Base-by-base conservation (phyloP, 2,329 filamentous ascomycete genomes). In the Hawksworthiomyces lignivorus region DNA sequence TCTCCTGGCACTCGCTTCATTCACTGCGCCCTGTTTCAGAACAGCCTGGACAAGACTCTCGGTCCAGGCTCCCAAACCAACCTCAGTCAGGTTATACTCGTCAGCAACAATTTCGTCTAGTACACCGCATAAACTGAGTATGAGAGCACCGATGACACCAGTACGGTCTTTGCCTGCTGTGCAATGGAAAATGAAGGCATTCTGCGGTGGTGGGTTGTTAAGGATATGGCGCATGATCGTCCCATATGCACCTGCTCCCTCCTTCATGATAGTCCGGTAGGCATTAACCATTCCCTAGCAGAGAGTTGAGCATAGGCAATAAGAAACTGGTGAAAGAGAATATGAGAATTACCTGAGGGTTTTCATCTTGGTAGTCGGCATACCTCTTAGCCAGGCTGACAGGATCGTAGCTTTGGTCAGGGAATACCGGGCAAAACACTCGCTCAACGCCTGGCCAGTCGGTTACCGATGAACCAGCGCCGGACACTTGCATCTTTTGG, bases 161-260 rank as follows among this genome's bases (percentile, higher is more conserved):
- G 84, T 88, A 32, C 84, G 70, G 57, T 89, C 84, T 60, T 89
- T 89, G 11, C 84, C 84, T 0, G 81, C 82, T 0, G 82, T 84
- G 59, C 84, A 88, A 55, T 89, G 83, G 7, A 87, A 33, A 11
- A 47, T 38, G 5, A 44, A 30, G 8, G 37, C 41, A 5, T 19
- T 21, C 11, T 41, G 17, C 20, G 38, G 12, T 3, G 22, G n/a
- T 1, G 26, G 33, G 5, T 39, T 21, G 64, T 27, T 24, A 7
- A 87, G 64, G 9, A 82, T 60, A 7, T 80, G 76, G 2, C 62
- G 48, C 3, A 61, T 52, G 3, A 67, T 56, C 5, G 7, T 58
- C 37, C 37, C 60, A 44, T 54, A 50, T 11, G 53, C 39, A 15
- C 52, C 49, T 53, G 73, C 58, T 7, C 87, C 63, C 51, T 85